Evolutionary conservation across 257 asterid genomes (phyloP).

Genomic region (Solanum appendiculatum): DNA sequence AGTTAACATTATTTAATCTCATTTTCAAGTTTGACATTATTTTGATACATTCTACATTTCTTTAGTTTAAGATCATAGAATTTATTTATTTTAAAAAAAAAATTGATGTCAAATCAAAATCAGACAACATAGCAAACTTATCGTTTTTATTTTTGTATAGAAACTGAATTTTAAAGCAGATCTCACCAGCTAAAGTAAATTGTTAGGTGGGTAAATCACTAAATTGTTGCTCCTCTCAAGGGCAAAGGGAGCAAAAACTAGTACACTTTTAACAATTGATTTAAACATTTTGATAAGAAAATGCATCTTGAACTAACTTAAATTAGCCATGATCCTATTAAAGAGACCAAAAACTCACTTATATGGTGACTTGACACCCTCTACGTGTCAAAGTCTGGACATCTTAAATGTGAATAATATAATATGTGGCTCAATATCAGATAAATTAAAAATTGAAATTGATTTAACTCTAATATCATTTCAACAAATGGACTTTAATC

Average conservation of each 20-base stretch:
- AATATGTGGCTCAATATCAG: background rate
- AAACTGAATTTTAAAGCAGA: background rate
- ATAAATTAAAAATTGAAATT: background rate
- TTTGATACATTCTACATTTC: no score
- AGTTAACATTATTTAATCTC: background rate
- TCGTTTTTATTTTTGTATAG: background rate
- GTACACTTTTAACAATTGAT: background rate
- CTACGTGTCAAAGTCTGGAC: background rate
- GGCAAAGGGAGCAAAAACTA: background rate
- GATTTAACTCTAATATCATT: background rate
- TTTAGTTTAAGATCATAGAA: no score
- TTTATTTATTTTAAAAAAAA: no score
- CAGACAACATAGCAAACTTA: fast-evolving
- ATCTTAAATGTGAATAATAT: background rate
- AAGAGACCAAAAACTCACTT: background rate
- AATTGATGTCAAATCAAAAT: no score
- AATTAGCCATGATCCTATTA: background rate
- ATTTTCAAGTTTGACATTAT: no score
- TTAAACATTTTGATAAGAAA: background rate
- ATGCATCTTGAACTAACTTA: background rate
- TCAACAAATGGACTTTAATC: no score
- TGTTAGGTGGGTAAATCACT: background rate
- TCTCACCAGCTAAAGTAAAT: background rate
- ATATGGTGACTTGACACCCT: background rate
- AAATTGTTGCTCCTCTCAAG: background rate